These are phyloP conservation scores for Aspergillus pseudoterreus DNA, from an alignment of 2,329 filamentous ascomycete genomes.

Conservation along the genomic window DNA sequence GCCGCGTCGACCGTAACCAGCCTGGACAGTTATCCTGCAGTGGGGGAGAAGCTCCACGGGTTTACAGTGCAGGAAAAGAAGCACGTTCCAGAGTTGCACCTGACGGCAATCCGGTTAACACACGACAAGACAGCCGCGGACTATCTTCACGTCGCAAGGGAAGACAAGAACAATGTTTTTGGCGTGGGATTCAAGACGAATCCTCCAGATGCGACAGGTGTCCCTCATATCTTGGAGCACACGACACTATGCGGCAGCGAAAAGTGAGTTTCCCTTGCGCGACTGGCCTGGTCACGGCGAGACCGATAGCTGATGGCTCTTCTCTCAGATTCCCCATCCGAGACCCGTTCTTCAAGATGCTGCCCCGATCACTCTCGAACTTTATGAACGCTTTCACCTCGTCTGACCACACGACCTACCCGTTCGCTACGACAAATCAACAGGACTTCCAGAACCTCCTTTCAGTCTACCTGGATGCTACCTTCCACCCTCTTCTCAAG, in stretches of 20 bases:
- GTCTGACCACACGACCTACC: constrained; percentile 94
- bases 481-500: constrained; percentile 83
- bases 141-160: constrained; percentile 89
- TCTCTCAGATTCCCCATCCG: constrained; percentile 79
- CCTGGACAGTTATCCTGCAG: constrained; percentile 68
- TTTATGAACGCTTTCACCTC: constrained; percentile 99
- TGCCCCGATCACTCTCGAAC: constrained; percentile 94
- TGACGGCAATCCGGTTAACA: constrained; percentile 84
- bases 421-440: constrained; percentile 92
- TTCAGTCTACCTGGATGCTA: constrained; percentile 95
- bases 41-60: constrained; percentile 84
- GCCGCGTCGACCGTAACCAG: constrained; percentile 64
- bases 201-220: constrained; percentile 89
- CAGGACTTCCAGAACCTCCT: constrained; percentile 96
- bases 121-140: constrained; percentile 96
- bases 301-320: constrained; percentile 8
- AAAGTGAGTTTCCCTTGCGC: constrained; percentile 58
- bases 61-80: constrained; percentile 88
- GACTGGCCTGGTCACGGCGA: neutral
- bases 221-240: constrained; percentile 96
- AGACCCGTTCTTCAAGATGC: constrained; percentile 99
- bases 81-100: constrained; percentile 87
- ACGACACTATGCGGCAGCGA: constrained; percentile 93
- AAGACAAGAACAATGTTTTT: constrained; percentile 99
- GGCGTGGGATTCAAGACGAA: constrained; percentile 99